Evolutionary conservation across 371 early-diverging fungal species (phyloP).

Genomic region (Mortierella sp.): DNA sequence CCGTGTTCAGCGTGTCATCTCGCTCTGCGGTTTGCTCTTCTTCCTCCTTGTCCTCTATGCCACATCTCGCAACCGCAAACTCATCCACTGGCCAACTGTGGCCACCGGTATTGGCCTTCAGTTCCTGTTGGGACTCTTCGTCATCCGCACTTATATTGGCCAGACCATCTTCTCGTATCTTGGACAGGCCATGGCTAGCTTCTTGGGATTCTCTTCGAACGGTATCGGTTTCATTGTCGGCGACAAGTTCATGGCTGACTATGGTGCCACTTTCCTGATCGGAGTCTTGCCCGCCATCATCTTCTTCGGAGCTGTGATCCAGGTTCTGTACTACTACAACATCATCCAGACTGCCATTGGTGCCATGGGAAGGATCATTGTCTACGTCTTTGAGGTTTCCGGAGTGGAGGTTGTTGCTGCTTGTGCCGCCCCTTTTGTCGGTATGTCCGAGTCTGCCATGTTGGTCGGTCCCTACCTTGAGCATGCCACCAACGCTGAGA

Average conservation of each 20-base stretch:
- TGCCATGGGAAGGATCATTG: conserved; percentile 74
- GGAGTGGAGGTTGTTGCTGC: conserved; percentile 93
- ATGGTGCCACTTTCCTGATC: conserved; percentile 65
- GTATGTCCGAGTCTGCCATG: conserved; percentile 89
- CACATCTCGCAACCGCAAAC: conserved; percentile 71
- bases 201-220: conserved; percentile 72
- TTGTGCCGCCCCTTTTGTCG: conserved; percentile 84
- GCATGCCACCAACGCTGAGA: conserved; percentile 86
- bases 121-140: conserved; percentile 83
- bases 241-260: conserved; percentile 55
- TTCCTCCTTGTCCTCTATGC: conserved; percentile 63
- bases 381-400: conserved; percentile 77
- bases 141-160: conserved; percentile 83
- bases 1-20: conserved; percentile 78
- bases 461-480: conserved; percentile 87
- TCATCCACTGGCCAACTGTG: conserved; percentile 84
- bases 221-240: conserved; percentile 81
- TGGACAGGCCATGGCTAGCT: conserved; percentile 68
- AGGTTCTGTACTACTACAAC: conserved; percentile 86
- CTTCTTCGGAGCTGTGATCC: conserved; percentile 90
- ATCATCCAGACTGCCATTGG: conserved; percentile 84
- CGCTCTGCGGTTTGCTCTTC: conserved; percentile 76
- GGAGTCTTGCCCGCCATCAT: conserved; percentile 86
- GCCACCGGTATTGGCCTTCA: conserved; percentile 78
- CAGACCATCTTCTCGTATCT: conserved; percentile 82